Evolutionary conservation across 2,329 filamentous ascomycete species (phyloP).

Genomic region (Fusarium odoratissimum): DNA sequence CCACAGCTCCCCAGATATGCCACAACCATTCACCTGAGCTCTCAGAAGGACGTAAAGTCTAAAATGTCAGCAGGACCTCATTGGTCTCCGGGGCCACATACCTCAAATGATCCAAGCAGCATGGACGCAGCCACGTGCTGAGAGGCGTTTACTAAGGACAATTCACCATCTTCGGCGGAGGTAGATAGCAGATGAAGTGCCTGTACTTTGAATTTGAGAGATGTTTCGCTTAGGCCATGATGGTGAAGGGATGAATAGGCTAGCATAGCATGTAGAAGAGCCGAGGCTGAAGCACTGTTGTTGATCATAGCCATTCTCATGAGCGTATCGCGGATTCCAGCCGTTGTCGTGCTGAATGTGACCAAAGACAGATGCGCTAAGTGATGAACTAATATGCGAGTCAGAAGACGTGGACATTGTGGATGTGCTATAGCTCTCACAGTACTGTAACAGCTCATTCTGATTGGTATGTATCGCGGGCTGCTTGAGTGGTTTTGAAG

Average conservation of each 20-base stretch:
- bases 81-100: background rate
- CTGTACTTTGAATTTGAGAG: conserved; percentile 28
- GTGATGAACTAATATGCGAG: conserved; percentile 2
- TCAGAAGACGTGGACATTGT: background rate
- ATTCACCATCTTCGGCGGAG: background rate
- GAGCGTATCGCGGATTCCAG: conserved; percentile 24
- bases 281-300: conserved; percentile 1
- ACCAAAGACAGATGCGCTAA: conserved; percentile 23
- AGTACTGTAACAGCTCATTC: conserved; percentile 24
- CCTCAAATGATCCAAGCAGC: conserved; percentile 38
- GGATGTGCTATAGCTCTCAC: background rate
- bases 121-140: conserved; percentile 39
- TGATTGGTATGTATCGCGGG: background rate
- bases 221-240: conserved; percentile 2
- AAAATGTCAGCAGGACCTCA: background rate
- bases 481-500: background rate
- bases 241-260: conserved; percentile 33
- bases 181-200: conserved; percentile 19
- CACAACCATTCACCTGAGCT: conserved; percentile 38
- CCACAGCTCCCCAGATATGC: conserved; percentile 33
- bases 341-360: conserved; percentile 5
- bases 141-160: conserved; percentile 1
- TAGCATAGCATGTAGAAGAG: conserved; percentile 31
- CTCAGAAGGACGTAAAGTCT: conserved; percentile 29
- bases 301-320: conserved; percentile 9